Conservation (phyloP, 2,329 filamentous ascomycete species). For the Botryotinia calthae region DNA sequence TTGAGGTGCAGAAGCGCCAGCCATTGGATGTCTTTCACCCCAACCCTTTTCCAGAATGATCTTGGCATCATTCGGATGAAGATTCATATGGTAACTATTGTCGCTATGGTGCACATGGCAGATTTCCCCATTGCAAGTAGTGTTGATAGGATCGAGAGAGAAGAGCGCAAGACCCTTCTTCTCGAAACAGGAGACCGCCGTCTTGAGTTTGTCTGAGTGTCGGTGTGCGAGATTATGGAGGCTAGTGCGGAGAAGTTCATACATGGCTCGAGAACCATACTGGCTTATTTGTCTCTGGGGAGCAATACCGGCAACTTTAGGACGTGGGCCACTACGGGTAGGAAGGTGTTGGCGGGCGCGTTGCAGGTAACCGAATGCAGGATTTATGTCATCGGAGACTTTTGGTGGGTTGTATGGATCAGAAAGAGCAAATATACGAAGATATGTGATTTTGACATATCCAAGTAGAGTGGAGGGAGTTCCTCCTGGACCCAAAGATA, state of each 20-base stretch:
- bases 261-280: constrained; percentile 52
- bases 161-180: constrained; percentile 80
- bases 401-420: constrained; percentile 64
- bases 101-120: constrained; percentile 77
- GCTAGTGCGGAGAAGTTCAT: constrained; percentile 52
- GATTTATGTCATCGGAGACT: constrained; percentile 50
- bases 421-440: constrained; percentile 68
- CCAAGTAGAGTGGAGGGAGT: constrained; percentile 71
- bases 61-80: constrained; percentile 75
- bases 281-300: constrained; percentile 79
- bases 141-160: constrained; percentile 61
- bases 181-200: constrained; percentile 73
- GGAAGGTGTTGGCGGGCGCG: constrained; percentile 59
- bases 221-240: constrained; percentile 51
- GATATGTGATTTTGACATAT: constrained; percentile 70
- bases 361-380: constrained; percentile 53
- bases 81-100: constrained; percentile 72
- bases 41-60: constrained; percentile 72
- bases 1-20: constrained; percentile 54
- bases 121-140: constrained; percentile 76
- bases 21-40: constrained; percentile 69
- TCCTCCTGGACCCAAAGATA: constrained; percentile 75
- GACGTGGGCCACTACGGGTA: constrained; percentile 60
- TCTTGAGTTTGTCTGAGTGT: constrained; percentile 51
- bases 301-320: constrained; percentile 70